Percentiles rank a stretch among this genome's conserved stretches.
phyloP scores from a whole-genome alignment of 805 yeast species.

The Ogataea thermomethanolica region DNA sequence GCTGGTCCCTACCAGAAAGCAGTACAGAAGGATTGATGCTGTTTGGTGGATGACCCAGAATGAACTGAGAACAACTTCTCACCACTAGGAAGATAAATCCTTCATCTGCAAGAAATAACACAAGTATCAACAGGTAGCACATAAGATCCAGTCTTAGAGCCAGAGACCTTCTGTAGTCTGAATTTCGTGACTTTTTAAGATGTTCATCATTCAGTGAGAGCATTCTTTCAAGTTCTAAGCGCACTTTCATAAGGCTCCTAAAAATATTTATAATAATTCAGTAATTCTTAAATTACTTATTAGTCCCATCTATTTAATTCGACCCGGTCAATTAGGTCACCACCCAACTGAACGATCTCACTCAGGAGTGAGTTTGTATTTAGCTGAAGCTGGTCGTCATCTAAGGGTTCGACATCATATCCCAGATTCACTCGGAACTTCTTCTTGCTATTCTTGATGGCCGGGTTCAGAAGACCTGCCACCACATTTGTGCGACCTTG shows the following conservation, averaged over 20 bases:
- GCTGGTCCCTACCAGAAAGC: constrained; percentile 21
- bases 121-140: constrained; percentile 36
- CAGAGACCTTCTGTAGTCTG: constrained; percentile 37
- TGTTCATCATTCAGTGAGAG: constrained; percentile 39
- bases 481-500: constrained; percentile 54
- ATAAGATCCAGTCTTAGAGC: constrained; percentile 33
- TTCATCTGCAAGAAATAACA: constrained; percentile 41
- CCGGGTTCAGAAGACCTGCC: constrained; percentile 79
- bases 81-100: constrained; percentile 34
- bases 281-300: constrained; percentile 2
- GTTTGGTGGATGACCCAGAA: constrained; percentile 39
- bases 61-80: constrained; percentile 37
- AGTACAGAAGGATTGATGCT: constrained; percentile 29
- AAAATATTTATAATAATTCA: too few species aligned
- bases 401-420: constrained; percentile 63
- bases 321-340: constrained; percentile 48
- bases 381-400: constrained; percentile 48
- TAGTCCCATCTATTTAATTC: constrained; percentile 19
- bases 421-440: constrained; percentile 81
- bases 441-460: constrained; percentile 46
- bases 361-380: constrained; percentile 70
- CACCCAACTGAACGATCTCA: constrained; percentile 69
- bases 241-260: constrained; percentile 4
- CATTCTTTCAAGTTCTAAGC: constrained; percentile 28
- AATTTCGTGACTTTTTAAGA: constrained; percentile 41